These are phyloP conservation scores for Eutrema heterophyllum DNA, from an alignment of 345 rosid genomes.

Conservation along the genomic window DNA sequence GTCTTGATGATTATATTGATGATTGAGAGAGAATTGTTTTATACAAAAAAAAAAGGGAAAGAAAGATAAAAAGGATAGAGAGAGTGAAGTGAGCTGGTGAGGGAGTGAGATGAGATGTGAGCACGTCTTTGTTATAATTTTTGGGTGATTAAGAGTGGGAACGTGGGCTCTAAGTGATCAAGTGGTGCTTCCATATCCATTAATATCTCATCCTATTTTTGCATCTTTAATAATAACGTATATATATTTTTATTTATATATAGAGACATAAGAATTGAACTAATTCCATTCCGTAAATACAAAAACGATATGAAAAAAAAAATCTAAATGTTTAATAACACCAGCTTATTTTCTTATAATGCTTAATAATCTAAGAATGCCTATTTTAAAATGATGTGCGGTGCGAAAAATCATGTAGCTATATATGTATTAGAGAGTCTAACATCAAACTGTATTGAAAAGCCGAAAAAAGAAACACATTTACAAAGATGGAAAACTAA, in stretches of 20 bases:
- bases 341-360: neutral
- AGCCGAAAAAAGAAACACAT: constrained; percentile 21
- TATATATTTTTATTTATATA: neutral
- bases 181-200: constrained; percentile 28
- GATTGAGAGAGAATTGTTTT: constrained; percentile 6
- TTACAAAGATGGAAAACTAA: constrained; percentile 15
- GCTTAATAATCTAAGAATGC: constrained; percentile 14
- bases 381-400: neutral
- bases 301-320: neutral
- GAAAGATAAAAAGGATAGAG: neutral
- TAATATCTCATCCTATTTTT: constrained; percentile 16
- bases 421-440: constrained; percentile 27
- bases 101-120: constrained; percentile 36
- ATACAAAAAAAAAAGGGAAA: neutral
- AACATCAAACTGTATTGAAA: constrained; percentile 35
- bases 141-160: constrained; percentile 33
- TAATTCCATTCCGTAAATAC: neutral
- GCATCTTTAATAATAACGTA: neutral
- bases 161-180: constrained; percentile 39
- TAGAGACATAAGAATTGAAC: neutral
- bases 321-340: neutral
- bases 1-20: neutral
- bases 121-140: constrained; percentile 33
- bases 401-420: constrained; percentile 6
- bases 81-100: constrained; percentile 40